A percentile compares a stretch with the other conserved stretches of the same genome.
Evolutionary conservation across 208 protist species (phyloP).

Genomic region (Crithidia sp.): DNA sequence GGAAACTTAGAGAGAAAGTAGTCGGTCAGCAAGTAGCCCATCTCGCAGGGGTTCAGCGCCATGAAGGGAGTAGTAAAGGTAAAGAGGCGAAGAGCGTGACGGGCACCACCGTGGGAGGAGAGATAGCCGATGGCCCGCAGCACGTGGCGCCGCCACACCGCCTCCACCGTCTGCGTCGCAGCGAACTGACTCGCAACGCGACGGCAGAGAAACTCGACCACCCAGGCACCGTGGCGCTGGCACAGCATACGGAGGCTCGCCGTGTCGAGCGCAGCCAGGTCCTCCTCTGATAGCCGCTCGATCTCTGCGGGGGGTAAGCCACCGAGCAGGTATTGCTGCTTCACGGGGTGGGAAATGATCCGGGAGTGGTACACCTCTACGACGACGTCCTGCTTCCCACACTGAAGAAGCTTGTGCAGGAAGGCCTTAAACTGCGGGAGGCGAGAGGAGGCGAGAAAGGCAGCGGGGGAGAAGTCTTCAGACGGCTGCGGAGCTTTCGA

Average conservation of each 20-base stretch:
- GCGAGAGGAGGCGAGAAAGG: neutral
- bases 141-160: slow-evolving; percentile 4
- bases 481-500: neutral
- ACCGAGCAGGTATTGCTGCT: slow-evolving; percentile 19
- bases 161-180: neutral
- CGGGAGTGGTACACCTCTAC: slow-evolving; percentile 11
- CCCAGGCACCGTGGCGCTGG: slow-evolving; percentile 8
- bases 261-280: slow-evolving; percentile 6
- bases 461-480: neutral
- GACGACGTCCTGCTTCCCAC: neutral
- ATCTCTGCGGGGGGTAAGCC: neutral
- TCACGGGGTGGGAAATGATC: neutral
- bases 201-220: slow-evolving; percentile 1
- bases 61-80: slow-evolving; percentile 15
- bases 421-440: slow-evolving; percentile 19
- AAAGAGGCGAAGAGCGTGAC: slow-evolving; percentile 16
- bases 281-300: slow-evolving; percentile 16
- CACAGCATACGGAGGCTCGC: slow-evolving; percentile 11
- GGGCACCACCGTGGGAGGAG: neutral
- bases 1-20: slow-evolving; percentile 22
- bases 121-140: slow-evolving; percentile 10
- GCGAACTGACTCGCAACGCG: neutral
- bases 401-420: neutral
- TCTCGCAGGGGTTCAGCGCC: neutral
- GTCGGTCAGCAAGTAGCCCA: neutral